Percentiles rank a stretch among this genome's conserved stretches.
Evolutionary conservation across 371 early-diverging fungal species (phyloP).

Genomic region (Zancudomyces culisetae): DNA sequence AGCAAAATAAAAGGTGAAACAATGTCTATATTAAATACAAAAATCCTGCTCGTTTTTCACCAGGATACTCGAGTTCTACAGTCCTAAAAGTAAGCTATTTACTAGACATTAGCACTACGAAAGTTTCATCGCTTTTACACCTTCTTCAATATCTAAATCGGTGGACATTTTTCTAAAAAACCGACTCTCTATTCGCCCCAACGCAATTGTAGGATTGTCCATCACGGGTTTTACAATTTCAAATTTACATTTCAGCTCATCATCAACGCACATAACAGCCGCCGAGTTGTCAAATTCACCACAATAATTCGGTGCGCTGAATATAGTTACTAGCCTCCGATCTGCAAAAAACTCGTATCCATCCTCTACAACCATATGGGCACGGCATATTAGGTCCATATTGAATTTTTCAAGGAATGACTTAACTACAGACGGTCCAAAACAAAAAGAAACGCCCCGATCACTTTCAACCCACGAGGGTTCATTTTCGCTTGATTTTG

Average conservation of each 20-base stretch:
- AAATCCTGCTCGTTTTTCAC: too few species aligned
- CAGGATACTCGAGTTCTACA: too few species aligned
- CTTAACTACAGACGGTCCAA: constrained; percentile 68
- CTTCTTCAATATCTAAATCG: too few species aligned
- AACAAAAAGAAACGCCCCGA: constrained; percentile 80
- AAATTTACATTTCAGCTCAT: constrained; percentile 62
- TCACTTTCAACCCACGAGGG: constrained; percentile 80
- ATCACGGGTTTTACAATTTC: constrained; percentile 7
- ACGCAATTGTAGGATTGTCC: background rate
- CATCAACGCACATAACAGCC: constrained; percentile 95
- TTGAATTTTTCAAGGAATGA: constrained; percentile 82
- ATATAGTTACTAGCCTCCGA: constrained; percentile 82
- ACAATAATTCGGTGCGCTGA: constrained; percentile 92
- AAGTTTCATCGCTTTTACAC: too few species aligned
- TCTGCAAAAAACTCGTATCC: constrained; percentile 92
- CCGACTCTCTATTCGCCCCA: background rate
- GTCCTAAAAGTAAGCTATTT: too few species aligned
- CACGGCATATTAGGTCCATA: constrained; percentile 80
- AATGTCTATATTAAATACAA: too few species aligned
- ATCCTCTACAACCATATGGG: constrained; percentile 92
- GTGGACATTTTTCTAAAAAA: too few species aligned
- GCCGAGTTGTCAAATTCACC: constrained; percentile 93
- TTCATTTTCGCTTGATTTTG: too few species aligned
- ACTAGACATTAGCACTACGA: too few species aligned
- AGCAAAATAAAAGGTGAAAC: too few species aligned